Conservation (phyloP, 2,329 filamentous ascomycete species). For the Xylaria sp. region DNA sequence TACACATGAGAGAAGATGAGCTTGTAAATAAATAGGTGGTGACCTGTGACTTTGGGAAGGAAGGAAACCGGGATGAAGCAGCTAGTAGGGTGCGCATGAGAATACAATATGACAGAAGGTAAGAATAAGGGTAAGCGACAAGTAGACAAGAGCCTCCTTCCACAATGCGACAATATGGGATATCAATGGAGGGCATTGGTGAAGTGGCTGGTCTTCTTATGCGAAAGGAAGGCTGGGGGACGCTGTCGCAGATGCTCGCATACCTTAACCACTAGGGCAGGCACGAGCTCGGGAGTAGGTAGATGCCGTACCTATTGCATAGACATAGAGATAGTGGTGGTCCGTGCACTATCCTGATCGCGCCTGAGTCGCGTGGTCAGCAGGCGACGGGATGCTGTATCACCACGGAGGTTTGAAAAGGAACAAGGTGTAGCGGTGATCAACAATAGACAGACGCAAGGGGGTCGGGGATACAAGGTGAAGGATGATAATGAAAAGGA, state of each 20-base stretch:
- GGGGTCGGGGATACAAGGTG: background rate
- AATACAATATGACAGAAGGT: background rate
- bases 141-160: background rate
- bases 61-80: background rate
- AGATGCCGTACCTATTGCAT: background rate
- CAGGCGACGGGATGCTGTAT: constrained; percentile 8
- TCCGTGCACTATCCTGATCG: constrained; percentile 13
- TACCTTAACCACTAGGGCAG: constrained; percentile 34
- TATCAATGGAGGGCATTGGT: constrained; percentile 4
- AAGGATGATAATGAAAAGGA: constrained; percentile 27
- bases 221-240: constrained; percentile 24
- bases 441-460: constrained; percentile 36
- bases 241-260: constrained; percentile 18
- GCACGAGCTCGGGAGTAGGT: constrained; percentile 13
- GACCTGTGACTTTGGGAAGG: background rate
- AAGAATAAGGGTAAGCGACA: background rate
- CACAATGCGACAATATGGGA: constrained; percentile 20
- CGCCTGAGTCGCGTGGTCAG: constrained; percentile 15
- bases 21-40: background rate
- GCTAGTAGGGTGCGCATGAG: background rate
- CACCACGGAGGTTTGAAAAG: constrained; percentile 7
- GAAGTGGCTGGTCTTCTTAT: constrained; percentile 35
- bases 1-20: background rate
- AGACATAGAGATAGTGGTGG: background rate
- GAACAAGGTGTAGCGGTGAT: background rate